A percentile compares a stretch with the other conserved stretches of the same genome.
These are phyloP conservation scores for Boletus vermiculosoides DNA, from an alignment of 768 basidiomycete genomes.

Conservation along the genomic window DNA sequence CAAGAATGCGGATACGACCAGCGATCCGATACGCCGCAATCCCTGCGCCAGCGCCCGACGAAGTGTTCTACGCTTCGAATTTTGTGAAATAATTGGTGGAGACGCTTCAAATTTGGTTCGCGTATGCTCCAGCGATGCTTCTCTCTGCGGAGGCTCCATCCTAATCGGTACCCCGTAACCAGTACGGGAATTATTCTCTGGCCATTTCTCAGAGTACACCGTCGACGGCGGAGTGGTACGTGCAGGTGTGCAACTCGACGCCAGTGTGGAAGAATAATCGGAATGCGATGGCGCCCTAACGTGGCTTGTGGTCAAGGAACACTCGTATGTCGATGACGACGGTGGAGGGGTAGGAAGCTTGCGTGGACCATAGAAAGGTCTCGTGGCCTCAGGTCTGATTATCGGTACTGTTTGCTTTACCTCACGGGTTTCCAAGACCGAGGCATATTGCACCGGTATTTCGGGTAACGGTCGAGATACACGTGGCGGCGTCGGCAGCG, in stretches of 20 bases:
- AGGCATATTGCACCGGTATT: conserved; percentile 25
- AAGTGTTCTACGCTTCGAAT: conserved; percentile 24
- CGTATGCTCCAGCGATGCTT: conserved; percentile 23
- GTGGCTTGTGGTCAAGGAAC: conserved; percentile 12
- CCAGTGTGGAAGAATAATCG: conserved; percentile 25
- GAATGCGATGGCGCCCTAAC: conserved; percentile 20
- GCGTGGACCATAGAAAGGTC: conserved; percentile 25
- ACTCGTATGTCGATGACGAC: conserved; percentile 28
- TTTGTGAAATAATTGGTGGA: conserved; percentile 20
- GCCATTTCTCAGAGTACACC: conserved; percentile 32
- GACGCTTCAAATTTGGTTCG: conserved; percentile 22
- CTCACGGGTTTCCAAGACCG: conserved; percentile 16
- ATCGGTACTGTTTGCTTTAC: conserved; percentile 10
- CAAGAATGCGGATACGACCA: conserved; percentile 31
- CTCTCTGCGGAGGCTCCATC: conserved; percentile 22
- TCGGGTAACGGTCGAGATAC: conserved; percentile 29
- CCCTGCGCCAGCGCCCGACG: conserved; percentile 25
- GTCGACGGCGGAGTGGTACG: conserved; percentile 31
- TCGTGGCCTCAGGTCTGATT: conserved; percentile 20
- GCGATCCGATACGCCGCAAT: conserved; percentile 27
- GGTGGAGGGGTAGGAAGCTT: conserved; percentile 34
- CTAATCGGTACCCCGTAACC: conserved; percentile 23
- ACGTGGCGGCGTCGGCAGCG: conserved; percentile 29
- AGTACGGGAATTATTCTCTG: conserved; percentile 25
- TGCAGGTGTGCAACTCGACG: conserved; percentile 29